phyloP scores from a whole-genome alignment of 768 basidiomycete genomes.

The Hericium erinaceus region DNA sequence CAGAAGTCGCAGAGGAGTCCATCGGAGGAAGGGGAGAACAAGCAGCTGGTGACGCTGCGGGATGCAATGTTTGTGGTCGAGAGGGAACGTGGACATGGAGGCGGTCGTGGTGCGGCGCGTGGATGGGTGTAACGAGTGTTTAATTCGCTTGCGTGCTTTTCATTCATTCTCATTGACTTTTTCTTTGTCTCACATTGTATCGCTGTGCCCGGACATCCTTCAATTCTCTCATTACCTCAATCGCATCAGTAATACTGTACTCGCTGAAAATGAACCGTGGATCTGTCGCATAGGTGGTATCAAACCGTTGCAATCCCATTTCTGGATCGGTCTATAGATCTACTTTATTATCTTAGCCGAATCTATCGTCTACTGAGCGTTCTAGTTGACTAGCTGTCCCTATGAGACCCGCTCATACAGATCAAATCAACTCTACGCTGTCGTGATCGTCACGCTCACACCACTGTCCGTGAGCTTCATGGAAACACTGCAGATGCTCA shows the following conservation, averaged over 20 bases:
- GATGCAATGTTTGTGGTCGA: conserved; percentile 85
- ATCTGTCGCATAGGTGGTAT: too few species aligned
- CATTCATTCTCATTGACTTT: too few species aligned
- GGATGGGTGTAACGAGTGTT: conserved; percentile 34
- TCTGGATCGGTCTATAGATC: too few species aligned
- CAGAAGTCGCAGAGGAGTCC: conserved; percentile 29
- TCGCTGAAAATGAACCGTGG: too few species aligned
- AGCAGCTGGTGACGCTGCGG: conserved; percentile 54
- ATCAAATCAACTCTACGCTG: not conserved
- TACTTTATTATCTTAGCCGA: too few species aligned
- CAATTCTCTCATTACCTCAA: too few species aligned
- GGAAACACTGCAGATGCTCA: not conserved
- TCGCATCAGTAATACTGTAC: too few species aligned
- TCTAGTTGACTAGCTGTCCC: not conserved
- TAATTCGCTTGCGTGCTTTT: not conserved
- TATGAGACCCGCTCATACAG: not conserved
- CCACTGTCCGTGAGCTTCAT: not conserved
- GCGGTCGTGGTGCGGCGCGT: conserved; percentile 64
- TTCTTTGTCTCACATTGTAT: too few species aligned
- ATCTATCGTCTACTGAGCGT: too few species aligned
- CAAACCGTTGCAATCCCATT: too few species aligned
- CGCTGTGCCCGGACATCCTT: too few species aligned
- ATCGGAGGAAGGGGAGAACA: conserved; percentile 39
- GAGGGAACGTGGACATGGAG: conserved; percentile 76
- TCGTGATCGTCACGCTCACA: not conserved